Conservation (phyloP, 371 early-diverging fungal genomes). For the Apophysomyces sp. region DNA sequence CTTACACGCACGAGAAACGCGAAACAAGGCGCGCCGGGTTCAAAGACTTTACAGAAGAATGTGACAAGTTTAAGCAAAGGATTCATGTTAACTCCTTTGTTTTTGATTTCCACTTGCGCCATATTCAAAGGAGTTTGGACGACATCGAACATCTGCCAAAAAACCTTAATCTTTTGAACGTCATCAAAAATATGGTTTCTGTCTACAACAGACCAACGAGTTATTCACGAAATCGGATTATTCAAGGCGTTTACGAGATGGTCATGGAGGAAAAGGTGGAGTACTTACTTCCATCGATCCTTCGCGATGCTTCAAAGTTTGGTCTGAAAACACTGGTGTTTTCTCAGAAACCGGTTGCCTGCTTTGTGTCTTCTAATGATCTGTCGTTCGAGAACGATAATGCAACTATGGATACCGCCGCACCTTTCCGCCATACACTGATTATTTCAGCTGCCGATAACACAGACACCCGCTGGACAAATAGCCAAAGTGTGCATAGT, state of each 20-base stretch:
- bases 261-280: constrained; percentile 35
- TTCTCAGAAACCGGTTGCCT: constrained; percentile 25
- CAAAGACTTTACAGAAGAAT: constrained; percentile 65
- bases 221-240: constrained; percentile 64
- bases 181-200: constrained; percentile 59
- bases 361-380: constrained; percentile 37
- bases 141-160: constrained; percentile 32
- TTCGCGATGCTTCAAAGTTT: constrained; percentile 65
- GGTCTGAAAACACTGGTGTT: constrained; percentile 44
- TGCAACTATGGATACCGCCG: not conserved
- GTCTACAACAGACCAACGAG: constrained; percentile 60
- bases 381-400: constrained; percentile 19
- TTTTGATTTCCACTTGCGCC: constrained; percentile 77
- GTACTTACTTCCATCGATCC: constrained; percentile 61
- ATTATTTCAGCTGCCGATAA: constrained; percentile 20
- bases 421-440: constrained; percentile 26
- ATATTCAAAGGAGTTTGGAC: constrained; percentile 62
- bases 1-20: constrained; percentile 51
- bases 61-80: constrained; percentile 62
- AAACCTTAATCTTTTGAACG: constrained; percentile 59
- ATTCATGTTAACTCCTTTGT: constrained; percentile 83
- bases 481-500: constrained; percentile 6
- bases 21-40: constrained; percentile 52
- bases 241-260: constrained; percentile 45
- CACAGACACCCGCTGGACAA: constrained; percentile 7